These are phyloP conservation scores for Trichoderma gracile DNA, from an alignment of 2,329 filamentous ascomycete genomes.

Conservation along the genomic window DNA sequence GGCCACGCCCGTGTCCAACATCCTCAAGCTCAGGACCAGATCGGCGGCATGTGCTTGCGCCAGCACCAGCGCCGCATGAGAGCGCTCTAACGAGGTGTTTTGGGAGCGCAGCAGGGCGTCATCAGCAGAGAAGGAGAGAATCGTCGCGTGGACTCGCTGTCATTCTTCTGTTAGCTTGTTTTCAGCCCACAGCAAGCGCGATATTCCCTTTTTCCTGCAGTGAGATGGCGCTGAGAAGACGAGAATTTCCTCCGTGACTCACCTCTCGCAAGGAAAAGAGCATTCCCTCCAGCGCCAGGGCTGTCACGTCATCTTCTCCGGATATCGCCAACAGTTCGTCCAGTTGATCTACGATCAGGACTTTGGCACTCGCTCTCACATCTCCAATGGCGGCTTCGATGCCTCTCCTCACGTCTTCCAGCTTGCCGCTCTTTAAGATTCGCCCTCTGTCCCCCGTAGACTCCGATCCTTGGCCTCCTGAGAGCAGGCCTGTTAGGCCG, in stretches of 20 bases:
- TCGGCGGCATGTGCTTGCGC: conserved; percentile 73
- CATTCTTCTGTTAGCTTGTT: background rate
- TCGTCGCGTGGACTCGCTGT: conserved; percentile 63
- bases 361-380: conserved; percentile 39
- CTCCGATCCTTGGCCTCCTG: conserved; percentile 21
- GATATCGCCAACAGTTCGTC: conserved; percentile 65
- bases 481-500: conserved; percentile 64
- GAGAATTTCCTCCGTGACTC: conserved; percentile 34
- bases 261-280: conserved; percentile 65
- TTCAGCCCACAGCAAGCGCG: background rate
- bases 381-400: conserved; percentile 45
- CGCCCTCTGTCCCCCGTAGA: background rate
- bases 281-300: conserved; percentile 54
- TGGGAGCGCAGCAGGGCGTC: conserved; percentile 65
- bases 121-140: conserved; percentile 73
- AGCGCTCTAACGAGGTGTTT: conserved; percentile 65
- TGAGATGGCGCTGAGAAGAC: no score
- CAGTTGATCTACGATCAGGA: conserved; percentile 67
- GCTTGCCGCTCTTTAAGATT: conserved; percentile 36
- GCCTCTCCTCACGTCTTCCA: conserved; percentile 42
- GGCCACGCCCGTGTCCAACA: conserved; percentile 84
- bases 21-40: conserved; percentile 69
- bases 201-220: no score
- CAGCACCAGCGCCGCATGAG: conserved; percentile 70
- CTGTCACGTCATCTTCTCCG: conserved; percentile 44